Conservation (phyloP, 371 early-diverging fungal species). For the Capillidium heterosporum region DNA sequence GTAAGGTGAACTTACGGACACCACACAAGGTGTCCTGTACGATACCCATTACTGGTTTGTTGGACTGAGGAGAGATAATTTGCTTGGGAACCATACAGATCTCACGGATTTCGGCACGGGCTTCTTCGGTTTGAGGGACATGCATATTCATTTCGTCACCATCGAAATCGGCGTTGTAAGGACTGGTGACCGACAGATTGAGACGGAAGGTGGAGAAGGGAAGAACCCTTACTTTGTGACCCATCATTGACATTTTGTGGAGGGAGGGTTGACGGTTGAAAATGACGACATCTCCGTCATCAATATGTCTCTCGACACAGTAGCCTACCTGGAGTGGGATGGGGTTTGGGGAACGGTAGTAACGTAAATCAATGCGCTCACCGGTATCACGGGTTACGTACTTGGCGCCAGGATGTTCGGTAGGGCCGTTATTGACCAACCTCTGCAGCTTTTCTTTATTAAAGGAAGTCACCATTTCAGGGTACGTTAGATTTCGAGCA, state of each 20-base stretch:
- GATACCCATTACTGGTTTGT: conserved; percentile 99
- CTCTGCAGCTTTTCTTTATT: conserved; percentile 85
- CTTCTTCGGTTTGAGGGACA: conserved; percentile 93
- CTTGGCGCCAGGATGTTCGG: conserved; percentile 97
- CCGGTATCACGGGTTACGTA: conserved; percentile 96
- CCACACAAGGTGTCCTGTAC: conserved; percentile 99
- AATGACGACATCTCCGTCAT: conserved; percentile 93
- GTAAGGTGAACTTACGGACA: conserved; percentile 89
- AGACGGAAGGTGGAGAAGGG: conserved; percentile 98
- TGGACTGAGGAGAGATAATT: conserved; percentile 96
- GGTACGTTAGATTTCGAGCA: conserved; percentile 96
- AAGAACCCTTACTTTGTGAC: conserved; percentile 96
- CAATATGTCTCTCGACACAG: conserved; percentile 94
- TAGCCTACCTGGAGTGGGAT: conserved; percentile 86
- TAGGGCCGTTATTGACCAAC: conserved; percentile 91
- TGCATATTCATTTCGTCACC: conserved; percentile 99
- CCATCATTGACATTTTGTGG: conserved; percentile 99
- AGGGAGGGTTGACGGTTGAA: conserved; percentile 99
- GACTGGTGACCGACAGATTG: conserved; percentile 96
- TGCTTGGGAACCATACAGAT: conserved; percentile 96
- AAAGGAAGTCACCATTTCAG: conserved; percentile 96
- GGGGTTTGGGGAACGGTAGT: conserved; percentile 74
- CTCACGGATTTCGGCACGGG: conserved; percentile 89
- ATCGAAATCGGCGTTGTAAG: conserved; percentile 99
- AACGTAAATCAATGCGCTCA: conserved; percentile 91